A percentile compares a stretch with the other conserved stretches of the same genome.
These are phyloP conservation scores for Aspergillus incahuasiensis DNA, from an alignment of 495 filamentous ascomycete species.

Conservation along the genomic window DNA sequence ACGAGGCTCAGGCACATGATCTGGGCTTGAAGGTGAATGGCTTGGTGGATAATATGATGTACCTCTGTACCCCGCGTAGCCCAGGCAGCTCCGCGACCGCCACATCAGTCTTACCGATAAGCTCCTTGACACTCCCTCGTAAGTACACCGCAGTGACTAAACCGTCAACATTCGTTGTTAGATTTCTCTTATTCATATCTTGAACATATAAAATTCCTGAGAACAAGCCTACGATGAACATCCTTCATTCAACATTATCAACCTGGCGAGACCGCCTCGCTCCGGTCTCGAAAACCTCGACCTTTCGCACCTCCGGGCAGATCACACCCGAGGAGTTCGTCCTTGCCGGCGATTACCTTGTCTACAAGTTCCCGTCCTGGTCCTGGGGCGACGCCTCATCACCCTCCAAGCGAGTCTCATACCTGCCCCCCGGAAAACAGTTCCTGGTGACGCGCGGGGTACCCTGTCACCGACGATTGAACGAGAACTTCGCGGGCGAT, in stretches of 20 bases:
- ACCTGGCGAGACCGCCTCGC: conserved; percentile 85
- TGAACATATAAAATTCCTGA: no score
- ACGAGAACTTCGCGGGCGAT: conserved; percentile 88
- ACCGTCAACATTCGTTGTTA: neutral
- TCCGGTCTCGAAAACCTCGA: conserved; percentile 81
- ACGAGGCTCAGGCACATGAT: conserved; percentile 18
- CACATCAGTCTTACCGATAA: conserved; percentile 15
- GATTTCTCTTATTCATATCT: no score
- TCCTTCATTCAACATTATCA: conserved; percentile 76
- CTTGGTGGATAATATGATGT: conserved; percentile 13
- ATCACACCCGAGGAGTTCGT: conserved; percentile 98
- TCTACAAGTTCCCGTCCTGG: conserved; percentile 99
- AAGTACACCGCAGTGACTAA: neutral
- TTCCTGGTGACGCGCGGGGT: conserved; percentile 92
- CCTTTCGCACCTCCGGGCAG: conserved; percentile 87
- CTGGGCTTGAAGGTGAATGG: neutral
- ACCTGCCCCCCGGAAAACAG: conserved; percentile 89
- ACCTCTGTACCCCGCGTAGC: conserved; percentile 22
- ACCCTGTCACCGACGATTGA: conserved; percentile 83
- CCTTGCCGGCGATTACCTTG: conserved; percentile 92
- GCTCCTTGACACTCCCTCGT: neutral
- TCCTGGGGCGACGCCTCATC: conserved; percentile 89
- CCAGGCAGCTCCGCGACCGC: conserved; percentile 14
- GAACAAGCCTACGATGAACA: no score
- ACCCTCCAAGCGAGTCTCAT: conserved; percentile 66